Percentiles rank a stretch among this genome's conserved stretches.
Conservation (phyloP, 495 filamentous ascomycete genomes). For the Xylaria telfairii region DNA sequence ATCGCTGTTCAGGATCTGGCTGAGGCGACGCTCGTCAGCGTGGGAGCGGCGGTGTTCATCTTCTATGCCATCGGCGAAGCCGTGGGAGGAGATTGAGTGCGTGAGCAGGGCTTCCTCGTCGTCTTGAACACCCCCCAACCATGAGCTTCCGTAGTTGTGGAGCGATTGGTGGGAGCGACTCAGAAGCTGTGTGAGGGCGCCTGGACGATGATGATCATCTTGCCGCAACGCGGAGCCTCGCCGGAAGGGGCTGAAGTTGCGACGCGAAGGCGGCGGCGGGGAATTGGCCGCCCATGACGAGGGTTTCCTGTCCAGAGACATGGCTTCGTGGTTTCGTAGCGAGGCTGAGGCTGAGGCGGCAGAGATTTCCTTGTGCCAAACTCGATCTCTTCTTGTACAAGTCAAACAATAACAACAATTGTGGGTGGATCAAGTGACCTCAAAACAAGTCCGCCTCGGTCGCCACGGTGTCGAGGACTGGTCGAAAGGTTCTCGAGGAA, state of each 20-base stretch:
- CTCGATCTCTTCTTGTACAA: not conserved
- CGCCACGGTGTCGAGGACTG: not conserved
- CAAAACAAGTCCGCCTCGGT: not conserved
- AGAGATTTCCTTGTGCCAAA: not conserved
- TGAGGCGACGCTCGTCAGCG: slow-evolving; percentile 57
- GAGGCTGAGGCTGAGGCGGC: not conserved
- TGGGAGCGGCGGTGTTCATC: slow-evolving; percentile 44
- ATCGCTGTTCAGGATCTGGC: slow-evolving; percentile 64
- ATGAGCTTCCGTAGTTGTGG: slow-evolving; percentile 39
- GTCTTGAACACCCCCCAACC: slow-evolving; percentile 30
- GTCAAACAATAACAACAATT: not conserved
- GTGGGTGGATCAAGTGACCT: not conserved
- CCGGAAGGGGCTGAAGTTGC: slow-evolving; percentile 29
- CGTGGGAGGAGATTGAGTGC: slow-evolving; percentile 24
- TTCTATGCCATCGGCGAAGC: slow-evolving; percentile 32
- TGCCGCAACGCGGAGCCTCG: slow-evolving; percentile 42
- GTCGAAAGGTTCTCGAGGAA: not conserved
- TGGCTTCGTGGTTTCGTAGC: slow-evolving; percentile 2
- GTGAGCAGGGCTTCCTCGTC: slow-evolving; percentile 37
- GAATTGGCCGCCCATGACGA: slow-evolving; percentile 26
- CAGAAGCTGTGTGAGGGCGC: slow-evolving; percentile 37
- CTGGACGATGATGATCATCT: slow-evolving; percentile 43
- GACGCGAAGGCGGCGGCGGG: slow-evolving; percentile 27
- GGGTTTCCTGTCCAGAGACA: slow-evolving; percentile 34
- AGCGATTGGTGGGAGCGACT: slow-evolving; percentile 36